Evolutionary conservation across 2,329 filamentous ascomycete genomes (phyloP).

Genomic region (Arthrobotrys musiformis): DNA sequence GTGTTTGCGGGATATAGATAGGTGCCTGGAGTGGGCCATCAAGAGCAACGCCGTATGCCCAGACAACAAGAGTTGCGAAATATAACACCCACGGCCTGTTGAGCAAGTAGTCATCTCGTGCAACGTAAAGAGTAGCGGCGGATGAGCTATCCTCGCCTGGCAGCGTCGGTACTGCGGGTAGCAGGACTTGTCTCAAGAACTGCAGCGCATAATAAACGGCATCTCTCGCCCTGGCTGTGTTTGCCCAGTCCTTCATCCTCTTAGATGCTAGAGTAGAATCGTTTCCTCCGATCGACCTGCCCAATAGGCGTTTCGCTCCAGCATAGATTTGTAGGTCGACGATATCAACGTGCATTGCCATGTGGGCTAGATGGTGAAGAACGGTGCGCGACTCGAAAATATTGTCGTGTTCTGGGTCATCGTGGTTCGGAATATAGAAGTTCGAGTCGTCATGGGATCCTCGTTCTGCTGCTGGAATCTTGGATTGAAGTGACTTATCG

Average conservation of each 20-base stretch:
- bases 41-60: slow-evolving; percentile 91
- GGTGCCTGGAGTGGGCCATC: slow-evolving; percentile 76
- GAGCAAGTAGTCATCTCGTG: slow-evolving; percentile 86
- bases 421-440: slow-evolving; percentile 66
- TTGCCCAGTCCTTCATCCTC: slow-evolving; percentile 91
- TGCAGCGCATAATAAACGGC: slow-evolving; percentile 91
- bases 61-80: slow-evolving; percentile 89
- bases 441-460: slow-evolving; percentile 60
- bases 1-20: slow-evolving; percentile 67
- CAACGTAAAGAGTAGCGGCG: slow-evolving; percentile 73
- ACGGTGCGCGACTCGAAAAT: slow-evolving; percentile 90
- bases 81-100: slow-evolving; percentile 97
- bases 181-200: slow-evolving; percentile 84
- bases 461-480: slow-evolving; percentile 61
- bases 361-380: slow-evolving; percentile 91
- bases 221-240: slow-evolving; percentile 83
- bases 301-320: slow-evolving; percentile 83
- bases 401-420: slow-evolving; percentile 71
- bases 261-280: slow-evolving; percentile 83
- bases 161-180: slow-evolving; percentile 66
- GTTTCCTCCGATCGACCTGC: slow-evolving; percentile 81
- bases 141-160: slow-evolving; percentile 63
- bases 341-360: slow-evolving; percentile 97
- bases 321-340: slow-evolving; percentile 98
- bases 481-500: slow-evolving; percentile 77